A percentile compares a stretch with the other conserved stretches of the same genome.
These are phyloP conservation scores for Grosmannia penicillata DNA, from an alignment of 2,329 filamentous ascomycete species.

Conservation along the genomic window DNA sequence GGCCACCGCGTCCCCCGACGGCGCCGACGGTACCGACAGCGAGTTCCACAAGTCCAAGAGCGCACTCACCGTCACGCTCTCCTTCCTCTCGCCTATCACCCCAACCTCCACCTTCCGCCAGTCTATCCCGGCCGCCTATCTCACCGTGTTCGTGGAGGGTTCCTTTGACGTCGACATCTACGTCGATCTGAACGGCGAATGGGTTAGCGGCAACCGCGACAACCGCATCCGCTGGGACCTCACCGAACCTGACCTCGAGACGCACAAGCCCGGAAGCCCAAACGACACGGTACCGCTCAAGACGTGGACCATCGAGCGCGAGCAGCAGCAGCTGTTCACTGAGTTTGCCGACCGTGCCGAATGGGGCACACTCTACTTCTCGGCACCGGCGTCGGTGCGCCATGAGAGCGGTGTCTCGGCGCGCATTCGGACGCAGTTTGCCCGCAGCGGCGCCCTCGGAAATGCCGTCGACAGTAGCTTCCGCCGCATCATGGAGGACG, in stretches of 20 bases:
- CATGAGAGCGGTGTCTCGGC: constrained; percentile 60
- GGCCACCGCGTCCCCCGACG: constrained; percentile 5
- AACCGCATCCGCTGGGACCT: constrained; percentile 59
- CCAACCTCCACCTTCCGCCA: constrained; percentile 68
- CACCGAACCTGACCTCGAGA: constrained; percentile 22
- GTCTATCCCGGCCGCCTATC: constrained; percentile 67
- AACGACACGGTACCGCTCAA: constrained; percentile 28
- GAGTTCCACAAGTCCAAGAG: constrained; percentile 13
- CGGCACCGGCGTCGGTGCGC: constrained; percentile 49
- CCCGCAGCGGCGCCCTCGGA: constrained; percentile 47
- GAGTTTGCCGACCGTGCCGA: constrained; percentile 62
- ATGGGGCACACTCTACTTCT: constrained; percentile 73
- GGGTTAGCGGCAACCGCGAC: constrained; percentile 63
- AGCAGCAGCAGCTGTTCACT: constrained; percentile 53
- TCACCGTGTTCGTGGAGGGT: constrained; percentile 57
- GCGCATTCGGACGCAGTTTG: constrained; percentile 52
- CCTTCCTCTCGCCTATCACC: constrained; percentile 62
- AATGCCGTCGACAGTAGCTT: constrained; percentile 38
- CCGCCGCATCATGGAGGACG: constrained; percentile 57
- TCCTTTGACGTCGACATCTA: constrained; percentile 49
- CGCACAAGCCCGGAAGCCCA: constrained; percentile 13
- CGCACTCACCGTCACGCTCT: constrained; percentile 25
- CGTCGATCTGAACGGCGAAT: constrained; percentile 59
- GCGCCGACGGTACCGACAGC: constrained; percentile 7
- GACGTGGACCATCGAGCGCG: constrained; percentile 49